phyloP scores from a whole-genome alignment of 2,329 filamentous ascomycete species.

The Cordyceps militaris region DNA sequence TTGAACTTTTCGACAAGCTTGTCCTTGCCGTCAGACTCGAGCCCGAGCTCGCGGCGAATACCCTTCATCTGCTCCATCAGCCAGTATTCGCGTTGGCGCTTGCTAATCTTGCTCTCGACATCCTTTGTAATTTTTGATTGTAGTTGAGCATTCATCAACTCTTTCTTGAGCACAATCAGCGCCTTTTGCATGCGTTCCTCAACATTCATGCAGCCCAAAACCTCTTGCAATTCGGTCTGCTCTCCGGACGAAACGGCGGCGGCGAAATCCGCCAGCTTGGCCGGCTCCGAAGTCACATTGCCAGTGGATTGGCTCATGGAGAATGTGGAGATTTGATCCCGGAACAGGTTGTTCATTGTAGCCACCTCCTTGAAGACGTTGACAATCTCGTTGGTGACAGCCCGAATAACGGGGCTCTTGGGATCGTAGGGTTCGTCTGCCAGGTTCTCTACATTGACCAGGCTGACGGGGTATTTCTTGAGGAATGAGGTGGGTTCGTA shows the following conservation, averaged over 20 bases:
- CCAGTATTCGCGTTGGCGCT: constrained; percentile 96
- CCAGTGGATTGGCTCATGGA: constrained; percentile 91
- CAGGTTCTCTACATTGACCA: constrained; percentile 93
- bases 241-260: constrained; percentile 94
- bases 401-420: constrained; percentile 81
- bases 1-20: constrained; percentile 97
- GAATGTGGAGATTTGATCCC: constrained; percentile 95
- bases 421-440: constrained; percentile 83
- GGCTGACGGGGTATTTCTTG: constrained; percentile 81
- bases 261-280: constrained; percentile 93
- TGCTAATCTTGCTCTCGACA: constrained; percentile 94
- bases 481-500: constrained; percentile 90
- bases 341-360: constrained; percentile 86
- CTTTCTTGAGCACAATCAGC: constrained; percentile 88
- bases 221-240: constrained; percentile 84
- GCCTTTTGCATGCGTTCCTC: constrained; percentile 90
- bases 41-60: constrained; percentile 87
- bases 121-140: constrained; percentile 98
- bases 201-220: constrained; percentile 80
- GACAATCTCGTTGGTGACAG: constrained; percentile 94
- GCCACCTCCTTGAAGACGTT: constrained; percentile 98
- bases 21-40: constrained; percentile 96
- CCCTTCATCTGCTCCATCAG: constrained; percentile 99
- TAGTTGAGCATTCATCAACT: constrained; percentile 94
- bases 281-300: constrained; percentile 90